Evolutionary conservation across 2,329 filamentous ascomycete genomes (phyloP).

Genomic region (Rutstroemia sp.): DNA sequence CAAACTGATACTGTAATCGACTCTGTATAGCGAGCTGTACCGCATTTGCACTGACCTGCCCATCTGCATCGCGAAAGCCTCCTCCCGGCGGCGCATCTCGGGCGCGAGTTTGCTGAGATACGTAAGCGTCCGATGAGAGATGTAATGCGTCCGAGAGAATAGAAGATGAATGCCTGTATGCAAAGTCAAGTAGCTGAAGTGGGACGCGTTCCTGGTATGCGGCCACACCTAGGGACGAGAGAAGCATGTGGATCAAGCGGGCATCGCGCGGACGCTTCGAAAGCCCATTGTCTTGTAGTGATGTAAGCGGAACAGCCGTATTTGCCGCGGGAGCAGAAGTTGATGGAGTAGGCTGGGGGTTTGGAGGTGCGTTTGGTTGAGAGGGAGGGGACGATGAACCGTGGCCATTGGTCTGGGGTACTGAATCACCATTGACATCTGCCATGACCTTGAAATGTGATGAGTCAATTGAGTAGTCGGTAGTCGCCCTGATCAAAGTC

Average conservation of each 20-base stretch:
- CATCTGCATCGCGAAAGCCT: slow-evolving; percentile 27
- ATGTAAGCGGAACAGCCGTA: slow-evolving; percentile 27
- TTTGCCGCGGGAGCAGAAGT: slow-evolving; percentile 13
- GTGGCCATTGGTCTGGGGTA: slow-evolving; percentile 47
- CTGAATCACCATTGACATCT: slow-evolving; percentile 27
- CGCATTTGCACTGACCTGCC: slow-evolving; percentile 53
- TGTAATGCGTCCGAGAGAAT: slow-evolving; percentile 66
- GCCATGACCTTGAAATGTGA: slow-evolving; percentile 19
- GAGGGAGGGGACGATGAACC: slow-evolving; percentile 17
- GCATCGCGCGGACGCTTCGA: slow-evolving; percentile 64
- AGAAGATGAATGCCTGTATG: slow-evolving; percentile 71
- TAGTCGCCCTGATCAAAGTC: too few species aligned
- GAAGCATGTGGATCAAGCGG: slow-evolving; percentile 70
- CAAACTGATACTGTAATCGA: slow-evolving; percentile 62
- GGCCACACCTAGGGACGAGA: slow-evolving; percentile 70
- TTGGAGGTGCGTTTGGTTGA: slow-evolving; percentile 24
- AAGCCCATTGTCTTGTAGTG: slow-evolving; percentile 26
- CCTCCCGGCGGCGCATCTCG: slow-evolving; percentile 28
- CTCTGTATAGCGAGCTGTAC: slow-evolving; percentile 66
- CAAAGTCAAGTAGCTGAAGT: slow-evolving; percentile 76
- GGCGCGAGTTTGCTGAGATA: slow-evolving; percentile 32
- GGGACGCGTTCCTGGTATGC: slow-evolving; percentile 78
- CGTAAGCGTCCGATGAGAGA: slow-evolving; percentile 61
- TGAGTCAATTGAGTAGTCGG: neutral
- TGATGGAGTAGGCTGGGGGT: slow-evolving; percentile 13